Base-by-base conservation (phyloP, 2,329 filamentous ascomycete genomes). In the Tympanopsis confertula region DNA sequence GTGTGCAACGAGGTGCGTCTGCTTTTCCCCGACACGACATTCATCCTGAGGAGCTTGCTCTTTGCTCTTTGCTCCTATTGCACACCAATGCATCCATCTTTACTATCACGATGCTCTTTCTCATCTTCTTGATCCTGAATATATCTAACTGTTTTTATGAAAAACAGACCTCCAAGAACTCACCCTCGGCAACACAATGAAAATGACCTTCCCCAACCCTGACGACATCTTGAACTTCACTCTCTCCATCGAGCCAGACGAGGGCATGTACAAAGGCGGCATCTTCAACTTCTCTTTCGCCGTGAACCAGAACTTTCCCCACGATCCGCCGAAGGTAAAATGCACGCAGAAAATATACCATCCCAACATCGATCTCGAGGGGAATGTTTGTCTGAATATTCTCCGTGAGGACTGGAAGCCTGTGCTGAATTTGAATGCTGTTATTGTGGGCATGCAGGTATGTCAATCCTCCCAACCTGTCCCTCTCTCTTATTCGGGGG, bases 271-370 rank as follows among this genome's bases (percentile, higher is more conserved):
- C 72, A 86, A 88, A 54, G 78, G 78, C 49, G 89, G 89, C 40
- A 68, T 69, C 42, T 98, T 96, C 64, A 78, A 79, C 42, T 98
- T 98, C 61, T 82, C 75, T 46, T 96, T 98, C 62, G 74, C 76
- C 45, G 94, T 98, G 65, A 87, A 86, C 61, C 84, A 89, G 55
- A 91, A 84, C 65, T 98, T 94, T 63, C 91, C 91, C 1, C 91
- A 96, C 64, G 88, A 96, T 58, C 88, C 91, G 44, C 91, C 91
- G 15, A 96, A 96, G 64, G 91, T 98, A 50, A 91, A 85, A 54
- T 96, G 91, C 65, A 83, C 80, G 49, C 86, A 98, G 63, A 96
- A 94, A 70, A 96, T 98, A 51, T 98, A 98, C 65, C 91, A 98
- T 58, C 91, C 91, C 4, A 98, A 98, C 61, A 98, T 98, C 56